Evolutionary conservation across 257 asterid genomes (phyloP), one percentile per base, ranked within the genome.

Genomic region (Fraxinus quadrangulata): DNA sequence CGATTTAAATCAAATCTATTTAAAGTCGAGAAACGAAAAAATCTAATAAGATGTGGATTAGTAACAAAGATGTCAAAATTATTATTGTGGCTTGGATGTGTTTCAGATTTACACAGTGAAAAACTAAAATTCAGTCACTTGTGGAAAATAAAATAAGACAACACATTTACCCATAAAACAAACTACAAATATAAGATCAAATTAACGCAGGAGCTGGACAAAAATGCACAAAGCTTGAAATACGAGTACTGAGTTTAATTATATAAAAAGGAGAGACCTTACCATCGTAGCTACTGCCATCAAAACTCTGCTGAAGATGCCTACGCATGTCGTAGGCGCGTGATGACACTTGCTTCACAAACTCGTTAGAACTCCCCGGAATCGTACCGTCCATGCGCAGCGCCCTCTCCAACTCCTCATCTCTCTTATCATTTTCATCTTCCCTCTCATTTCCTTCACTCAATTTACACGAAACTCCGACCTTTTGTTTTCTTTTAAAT

Each of bases 271-370:
- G 59, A 70, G 63, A 28, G 31, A 34, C n/a, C 82, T 39, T 81
- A 94, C 99, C 99, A 72, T 92, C 99, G 42, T 94, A 94, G 89
- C 98, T 92, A 77, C 97, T 89, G 90, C 92, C 85, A 77, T 90
- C 96, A 72, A 93, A 87, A 40, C 88, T 87, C 90, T 92, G 99
- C 37, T 92, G 94, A 71, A 94, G 97, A 84, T 94, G 88, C 78
- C 99, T 88, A 2, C 99, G 97, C 94, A 94, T 92, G 75, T 83
- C 91, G 71, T 94, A 94, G 45, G 97, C 98, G 84, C 93, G 96
- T 72, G 99, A 94, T 7, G 98, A 92, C 66, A 94, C 98, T 11
- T 85, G 99, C 83, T 86, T 84, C 67, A 92, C 96, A n/a, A 94
- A 92, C 78, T 85, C 98, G 71, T 86, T 88, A 36, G 99, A 87